A percentile compares a stretch with the other conserved stretches of the same genome.
Conservation (phyloP, 1,139 yeast genomes). For the Yarrowia galli region DNA sequence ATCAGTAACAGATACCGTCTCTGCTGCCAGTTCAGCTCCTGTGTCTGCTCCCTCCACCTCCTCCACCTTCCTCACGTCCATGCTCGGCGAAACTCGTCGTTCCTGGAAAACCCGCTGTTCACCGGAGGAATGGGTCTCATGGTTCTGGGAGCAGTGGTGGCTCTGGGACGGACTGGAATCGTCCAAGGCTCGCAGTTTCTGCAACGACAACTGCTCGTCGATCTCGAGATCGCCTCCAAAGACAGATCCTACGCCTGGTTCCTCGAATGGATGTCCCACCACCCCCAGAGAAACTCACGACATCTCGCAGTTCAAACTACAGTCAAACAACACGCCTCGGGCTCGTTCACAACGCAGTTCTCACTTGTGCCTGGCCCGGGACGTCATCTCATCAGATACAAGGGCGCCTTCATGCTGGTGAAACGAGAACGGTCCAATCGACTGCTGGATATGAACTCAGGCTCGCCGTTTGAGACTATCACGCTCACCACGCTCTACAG, state of each 20-base stretch:
- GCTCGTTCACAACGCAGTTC: constrained; percentile 85
- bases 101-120: constrained; percentile 83
- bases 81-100: constrained; percentile 46
- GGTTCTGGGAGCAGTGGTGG: constrained; percentile 88
- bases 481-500: constrained; percentile 87
- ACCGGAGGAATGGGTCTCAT: constrained; percentile 97
- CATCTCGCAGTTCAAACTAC: constrained; percentile 91
- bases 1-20: not conserved
- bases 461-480: constrained; percentile 95
- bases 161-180: constrained; percentile 75
- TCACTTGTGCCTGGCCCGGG: constrained; percentile 99
- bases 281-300: constrained; percentile 70
- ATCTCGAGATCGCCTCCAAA: constrained; percentile 89
- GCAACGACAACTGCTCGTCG: constrained; percentile 86
- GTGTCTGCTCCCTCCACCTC: not conserved
- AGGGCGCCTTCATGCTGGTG: constrained; percentile 87
- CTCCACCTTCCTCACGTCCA: constrained; percentile 6
- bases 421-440: constrained; percentile 91
- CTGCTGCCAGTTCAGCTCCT: not conserved
- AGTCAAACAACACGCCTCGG: constrained; percentile 89
- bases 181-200: constrained; percentile 69
- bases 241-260: constrained; percentile 96
- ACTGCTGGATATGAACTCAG: constrained; percentile 85
- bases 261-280: constrained; percentile 93
- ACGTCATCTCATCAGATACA: constrained; percentile 81